phyloP scores from a whole-genome alignment of 352 stramenopile species.

The Blastocystis sp. region DNA sequence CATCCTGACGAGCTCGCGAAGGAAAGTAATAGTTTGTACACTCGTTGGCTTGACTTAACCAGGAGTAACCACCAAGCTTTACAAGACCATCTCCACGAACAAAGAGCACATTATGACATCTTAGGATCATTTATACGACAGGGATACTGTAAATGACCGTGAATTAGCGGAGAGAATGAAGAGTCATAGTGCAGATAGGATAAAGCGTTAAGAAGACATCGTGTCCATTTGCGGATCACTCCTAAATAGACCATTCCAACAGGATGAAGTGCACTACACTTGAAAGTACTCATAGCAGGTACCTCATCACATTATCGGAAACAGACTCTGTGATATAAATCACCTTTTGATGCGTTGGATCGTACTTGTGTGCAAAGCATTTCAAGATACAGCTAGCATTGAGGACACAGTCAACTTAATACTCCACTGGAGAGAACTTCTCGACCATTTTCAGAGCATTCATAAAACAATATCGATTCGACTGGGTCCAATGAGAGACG shows the following conservation, averaged over 20 bases:
- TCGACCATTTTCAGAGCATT: conserved; percentile 18
- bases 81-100: conserved; percentile 35
- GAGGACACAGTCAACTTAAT: not conserved
- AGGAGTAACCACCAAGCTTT: not conserved
- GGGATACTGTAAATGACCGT: conserved; percentile 18
- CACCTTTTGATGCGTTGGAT: conserved; percentile 2
- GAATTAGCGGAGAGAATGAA: not conserved
- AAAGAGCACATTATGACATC: conserved; percentile 57
- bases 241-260: not conserved
- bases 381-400: conserved; percentile 1
- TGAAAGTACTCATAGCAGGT: not conserved
- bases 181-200: conserved; percentile 18
- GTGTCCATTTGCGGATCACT: conserved; percentile 14
- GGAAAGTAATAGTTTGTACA: conserved; percentile 11
- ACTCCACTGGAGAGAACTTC: not conserved
- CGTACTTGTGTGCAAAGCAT: conserved; percentile 15
- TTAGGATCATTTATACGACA: not conserved
- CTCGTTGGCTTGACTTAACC: not conserved
- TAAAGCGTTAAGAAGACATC: not conserved
- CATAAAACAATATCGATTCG: not conserved
- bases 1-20: not conserved
- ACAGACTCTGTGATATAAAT: conserved; percentile 42
- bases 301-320: conserved; percentile 1
- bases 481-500: conserved; percentile 1
- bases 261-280: not conserved